A percentile compares a stretch with the other conserved stretches of the same genome.
phyloP scores from a whole-genome alignment of 371 early-diverging fungal genomes.

The Mortierella sp. region DNA sequence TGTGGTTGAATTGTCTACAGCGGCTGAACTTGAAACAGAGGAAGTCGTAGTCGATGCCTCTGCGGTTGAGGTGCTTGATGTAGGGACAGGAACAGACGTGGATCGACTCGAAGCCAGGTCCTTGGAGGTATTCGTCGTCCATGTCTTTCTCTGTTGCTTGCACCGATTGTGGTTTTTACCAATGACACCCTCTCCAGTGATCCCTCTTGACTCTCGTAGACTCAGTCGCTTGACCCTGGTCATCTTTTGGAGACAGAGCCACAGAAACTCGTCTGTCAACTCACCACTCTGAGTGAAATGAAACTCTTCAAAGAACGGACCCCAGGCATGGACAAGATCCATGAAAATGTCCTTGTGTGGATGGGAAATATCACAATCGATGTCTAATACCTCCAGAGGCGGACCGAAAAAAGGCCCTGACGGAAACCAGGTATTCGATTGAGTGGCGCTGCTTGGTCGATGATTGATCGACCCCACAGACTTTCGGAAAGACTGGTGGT shows the following conservation, averaged over 20 bases:
- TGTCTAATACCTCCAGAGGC: conserved; percentile 20
- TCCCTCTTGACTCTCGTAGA: conserved; percentile 31
- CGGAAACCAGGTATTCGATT: background rate
- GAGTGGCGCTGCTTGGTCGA: conserved; percentile 1
- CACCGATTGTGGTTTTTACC: background rate
- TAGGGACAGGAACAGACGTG: background rate
- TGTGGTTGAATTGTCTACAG: background rate
- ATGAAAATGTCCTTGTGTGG: conserved; percentile 36
- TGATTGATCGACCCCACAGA: no score
- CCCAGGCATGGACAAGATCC: conserved; percentile 25
- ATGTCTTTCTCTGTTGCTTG: background rate
- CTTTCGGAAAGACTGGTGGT: no score
- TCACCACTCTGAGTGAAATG: conserved; percentile 27
- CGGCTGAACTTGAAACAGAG: background rate
- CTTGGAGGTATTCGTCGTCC: no score
- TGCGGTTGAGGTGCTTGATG: background rate
- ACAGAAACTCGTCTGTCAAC: conserved; percentile 38
- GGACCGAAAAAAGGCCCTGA: conserved; percentile 10
- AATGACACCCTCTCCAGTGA: conserved; percentile 34
- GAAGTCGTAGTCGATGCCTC: background rate
- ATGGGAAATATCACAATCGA: conserved; percentile 34
- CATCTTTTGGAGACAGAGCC: conserved; percentile 26
- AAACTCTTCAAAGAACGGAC: conserved; percentile 24
- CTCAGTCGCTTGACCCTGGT: conserved; percentile 27
- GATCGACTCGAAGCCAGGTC: no score